Base-by-base conservation (phyloP, 163 green algal genomes). In the Chlamydomonas reinhardtii region DNA sequence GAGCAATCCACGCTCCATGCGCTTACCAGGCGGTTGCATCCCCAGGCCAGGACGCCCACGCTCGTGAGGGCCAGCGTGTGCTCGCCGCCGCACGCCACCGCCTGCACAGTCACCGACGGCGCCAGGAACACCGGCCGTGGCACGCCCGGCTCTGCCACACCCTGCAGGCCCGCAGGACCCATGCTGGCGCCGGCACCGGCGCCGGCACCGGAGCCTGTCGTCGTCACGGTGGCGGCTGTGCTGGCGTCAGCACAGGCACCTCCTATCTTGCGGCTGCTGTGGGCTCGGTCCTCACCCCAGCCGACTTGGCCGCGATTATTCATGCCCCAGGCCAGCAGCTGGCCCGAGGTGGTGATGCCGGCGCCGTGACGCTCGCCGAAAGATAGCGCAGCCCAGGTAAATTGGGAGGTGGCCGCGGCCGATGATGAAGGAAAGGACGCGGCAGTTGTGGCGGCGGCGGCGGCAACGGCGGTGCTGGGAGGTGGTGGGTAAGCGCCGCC, bases 41-140 rank as follows among this genome's bases (percentile, higher is more conserved):
- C 96, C 95, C 95, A 98, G 5, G 94, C 92, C 54, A 97, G 94
- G 43, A 98, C 94, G 72, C 97, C 96, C 19, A 92, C 85, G 35
- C 83, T 74, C 16, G 95, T 96, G 39, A 96, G 86, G 52, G 92
- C 95, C 4, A 97, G 91, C 2, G 93, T 97, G 91, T 96, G 94
- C 80, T 95, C 82, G 0, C 79, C 82, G 37, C 91, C 91, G 76
- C 90, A 94, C 19, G 92, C 76, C 31, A 93, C 89, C 11, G 48
- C 31, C 22, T 25, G 68, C 8, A 85, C 79, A 32, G 52, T 43
- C 68, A 77, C 48, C 17, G 19, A 20, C 6, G 70, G 22, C 27
- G 32, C 32, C 32, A 73, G 29, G 12, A 25, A 8, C 17, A 37
- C 48, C 12, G 48, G 48, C 1, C 48, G 48, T 14, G 48, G 48